Percentiles rank a stretch among this genome's conserved stretches.
These are phyloP conservation scores for Vaccinium myrtillus DNA, from an alignment of 148 eudicot species.

Conservation along the genomic window DNA sequence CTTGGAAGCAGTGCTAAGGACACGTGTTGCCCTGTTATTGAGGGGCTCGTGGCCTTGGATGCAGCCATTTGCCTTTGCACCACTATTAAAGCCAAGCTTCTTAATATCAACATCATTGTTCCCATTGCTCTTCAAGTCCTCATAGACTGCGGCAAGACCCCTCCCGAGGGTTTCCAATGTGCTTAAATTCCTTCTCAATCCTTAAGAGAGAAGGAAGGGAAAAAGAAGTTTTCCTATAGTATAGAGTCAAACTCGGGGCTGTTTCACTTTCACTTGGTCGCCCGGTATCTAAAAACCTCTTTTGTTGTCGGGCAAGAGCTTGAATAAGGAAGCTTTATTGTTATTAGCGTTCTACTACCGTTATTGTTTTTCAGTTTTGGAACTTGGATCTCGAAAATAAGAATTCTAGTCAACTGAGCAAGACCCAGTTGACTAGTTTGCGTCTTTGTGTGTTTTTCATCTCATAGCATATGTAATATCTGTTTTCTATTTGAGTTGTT, in stretches of 20 bases:
- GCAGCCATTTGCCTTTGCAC: constrained; percentile 79
- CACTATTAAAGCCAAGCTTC: constrained; percentile 53
- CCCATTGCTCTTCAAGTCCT: constrained; percentile 70
- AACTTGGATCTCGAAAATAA: background rate
- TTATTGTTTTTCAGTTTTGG: background rate
- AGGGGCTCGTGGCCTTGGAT: constrained; percentile 56
- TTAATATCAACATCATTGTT: constrained; percentile 48
- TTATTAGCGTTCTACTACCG: background rate
- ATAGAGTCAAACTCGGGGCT: background rate
- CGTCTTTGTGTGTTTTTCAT: background rate
- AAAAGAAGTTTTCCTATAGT: background rate
- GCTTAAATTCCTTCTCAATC: constrained; percentile 14
- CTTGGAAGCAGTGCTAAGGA: constrained; percentile 49
- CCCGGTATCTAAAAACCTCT: background rate
- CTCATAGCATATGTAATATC: background rate
- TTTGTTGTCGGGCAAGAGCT: background rate
- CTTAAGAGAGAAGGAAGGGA: background rate
- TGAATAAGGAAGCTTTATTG: background rate
- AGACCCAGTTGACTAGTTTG: background rate
- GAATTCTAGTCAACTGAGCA: background rate
- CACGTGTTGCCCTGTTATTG: constrained; percentile 60
- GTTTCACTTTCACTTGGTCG: background rate
- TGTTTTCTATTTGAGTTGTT: background rate
- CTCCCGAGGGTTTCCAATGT: constrained; percentile 64
- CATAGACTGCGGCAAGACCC: constrained; percentile 57